Base-by-base conservation (phyloP, 2,329 filamentous ascomycete genomes). In the Zasmidium citrigriseum region DNA sequence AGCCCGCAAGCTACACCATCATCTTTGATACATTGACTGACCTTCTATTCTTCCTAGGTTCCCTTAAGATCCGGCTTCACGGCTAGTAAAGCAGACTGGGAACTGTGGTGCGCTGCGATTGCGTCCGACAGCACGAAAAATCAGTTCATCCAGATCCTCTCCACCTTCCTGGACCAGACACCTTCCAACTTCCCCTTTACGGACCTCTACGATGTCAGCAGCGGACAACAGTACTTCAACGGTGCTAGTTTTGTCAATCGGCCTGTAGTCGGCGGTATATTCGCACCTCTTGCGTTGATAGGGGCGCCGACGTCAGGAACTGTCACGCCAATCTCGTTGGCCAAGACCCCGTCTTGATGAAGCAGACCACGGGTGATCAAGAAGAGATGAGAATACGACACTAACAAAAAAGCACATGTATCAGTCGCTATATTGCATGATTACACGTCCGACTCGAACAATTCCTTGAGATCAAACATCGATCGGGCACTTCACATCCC, bases 211-310 rank as follows among this genome's bases (percentile, higher is more conserved):
- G 75, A 82, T 52, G 79, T 80, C 1, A 63, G 68, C n/a, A 72
- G 64, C 14, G 82, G 79, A 66, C 66, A 68, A 57, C 62, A 61
- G 62, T 64, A 21, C 2, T 38, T 48, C 5, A 29, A 10, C 14
- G 63, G 58, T 1, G 55, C 63, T 24, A 58, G 48, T 1, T 84
- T 84, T 64, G 75, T 78, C 50, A 78, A 78, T 9, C 73, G 82
- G 22, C 82, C 82, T 2, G 81, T 82, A 2, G 72, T 83, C 50
- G 82, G 82, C 0, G 82, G 80, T 1, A 69, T 76, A 27, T 85
- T 83, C 71, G 76, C 80, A 20, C 67, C 81, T 49, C 68, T 84
- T 58, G 73, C 72, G 29, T 62, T 75, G 63, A 59, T 77, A 11
- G 64, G 65, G 48, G 64, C 65, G 27, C 66, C 66, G 23, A 64